A percentile compares a stretch with the other conserved stretches of the same genome.
Evolutionary conservation across 805 yeast species (phyloP).

Genomic region (Torulaspora quercuum): DNA sequence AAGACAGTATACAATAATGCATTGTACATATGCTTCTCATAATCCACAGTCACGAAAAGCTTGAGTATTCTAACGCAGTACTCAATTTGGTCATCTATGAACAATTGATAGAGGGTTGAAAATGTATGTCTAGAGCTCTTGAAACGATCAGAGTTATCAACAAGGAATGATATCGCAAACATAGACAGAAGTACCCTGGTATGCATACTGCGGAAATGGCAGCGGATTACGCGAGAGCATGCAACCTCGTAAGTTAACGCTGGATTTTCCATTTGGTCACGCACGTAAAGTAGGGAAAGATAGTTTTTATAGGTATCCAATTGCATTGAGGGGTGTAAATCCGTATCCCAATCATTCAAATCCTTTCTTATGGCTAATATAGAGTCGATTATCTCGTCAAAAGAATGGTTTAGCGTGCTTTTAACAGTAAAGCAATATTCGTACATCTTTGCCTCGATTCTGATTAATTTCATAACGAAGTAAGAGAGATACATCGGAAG

Average conservation of each 20-base stretch:
- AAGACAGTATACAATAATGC: conserved; percentile 24
- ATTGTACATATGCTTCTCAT: conserved; percentile 25
- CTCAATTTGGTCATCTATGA: conserved; percentile 14
- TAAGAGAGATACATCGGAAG: conserved; percentile 26
- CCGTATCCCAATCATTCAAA: conserved; percentile 25
- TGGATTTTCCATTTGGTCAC: conserved; percentile 19
- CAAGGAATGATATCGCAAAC: conserved; percentile 23
- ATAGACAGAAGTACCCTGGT: conserved; percentile 19
- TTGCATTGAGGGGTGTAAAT: conserved; percentile 25
- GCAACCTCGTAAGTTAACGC: conserved; percentile 22
- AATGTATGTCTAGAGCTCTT: conserved; percentile 18
- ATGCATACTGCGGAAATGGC: conserved; percentile 26
- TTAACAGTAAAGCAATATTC: conserved; percentile 23
- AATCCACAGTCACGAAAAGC: conserved; percentile 20
- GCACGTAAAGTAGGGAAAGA: conserved; percentile 22
- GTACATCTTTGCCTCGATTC: conserved; percentile 20
- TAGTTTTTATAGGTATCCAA: conserved; percentile 24
- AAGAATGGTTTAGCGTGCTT: conserved; percentile 17
- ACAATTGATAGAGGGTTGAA: conserved; percentile 14
- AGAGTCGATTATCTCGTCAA: conserved; percentile 26
- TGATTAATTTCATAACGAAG: conserved; percentile 18
- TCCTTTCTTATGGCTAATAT: conserved; percentile 18
- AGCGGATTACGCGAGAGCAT: conserved; percentile 22
- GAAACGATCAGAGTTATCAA: conserved; percentile 23
- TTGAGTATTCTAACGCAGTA: conserved; percentile 21